phyloP scores from a whole-genome alignment of 371 early-diverging fungal genomes.

The Zychaea mexicana region DNA sequence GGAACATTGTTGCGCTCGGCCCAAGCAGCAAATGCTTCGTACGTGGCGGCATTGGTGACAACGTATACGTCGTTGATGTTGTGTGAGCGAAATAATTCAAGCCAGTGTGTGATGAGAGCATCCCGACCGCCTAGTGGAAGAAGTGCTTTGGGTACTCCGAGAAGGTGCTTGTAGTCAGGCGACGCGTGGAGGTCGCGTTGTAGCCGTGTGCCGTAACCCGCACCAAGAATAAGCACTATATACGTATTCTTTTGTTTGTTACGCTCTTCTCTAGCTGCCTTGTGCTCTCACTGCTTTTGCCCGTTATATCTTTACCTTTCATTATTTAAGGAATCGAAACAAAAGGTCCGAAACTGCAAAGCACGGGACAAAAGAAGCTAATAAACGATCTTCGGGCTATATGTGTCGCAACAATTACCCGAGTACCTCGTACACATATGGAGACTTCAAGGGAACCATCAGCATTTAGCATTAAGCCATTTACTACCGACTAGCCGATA shows the following conservation, averaged over 20 bases:
- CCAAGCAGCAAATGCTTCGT: conserved; percentile 52
- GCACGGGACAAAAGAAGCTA: no score
- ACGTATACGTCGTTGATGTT: conserved; percentile 35
- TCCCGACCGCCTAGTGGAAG: conserved; percentile 50
- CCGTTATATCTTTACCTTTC: no score
- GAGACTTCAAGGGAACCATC: no score
- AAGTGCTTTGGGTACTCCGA: conserved; percentile 55
- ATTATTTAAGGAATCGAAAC: no score
- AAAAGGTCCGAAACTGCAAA: no score
- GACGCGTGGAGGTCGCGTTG: conserved; percentile 43
- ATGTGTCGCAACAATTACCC: no score
- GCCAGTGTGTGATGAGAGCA: conserved; percentile 57
- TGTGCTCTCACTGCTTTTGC: no score
- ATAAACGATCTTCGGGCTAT: no score
- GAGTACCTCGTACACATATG: no score
- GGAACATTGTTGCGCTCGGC: conserved; percentile 43
- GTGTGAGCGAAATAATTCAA: conserved; percentile 36
- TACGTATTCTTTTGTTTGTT: not conserved
- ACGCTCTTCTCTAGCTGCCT: no score
- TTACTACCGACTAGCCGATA: no score
- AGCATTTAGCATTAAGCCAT: no score
- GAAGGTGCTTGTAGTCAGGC: conserved; percentile 33
- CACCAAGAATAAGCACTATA: conserved; percentile 54
- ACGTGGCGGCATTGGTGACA: conserved; percentile 49
- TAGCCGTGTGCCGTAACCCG: conserved; percentile 62